Conservation (phyloP, 192 early-diverging fungal species). For the Dissophora ornata region DNA sequence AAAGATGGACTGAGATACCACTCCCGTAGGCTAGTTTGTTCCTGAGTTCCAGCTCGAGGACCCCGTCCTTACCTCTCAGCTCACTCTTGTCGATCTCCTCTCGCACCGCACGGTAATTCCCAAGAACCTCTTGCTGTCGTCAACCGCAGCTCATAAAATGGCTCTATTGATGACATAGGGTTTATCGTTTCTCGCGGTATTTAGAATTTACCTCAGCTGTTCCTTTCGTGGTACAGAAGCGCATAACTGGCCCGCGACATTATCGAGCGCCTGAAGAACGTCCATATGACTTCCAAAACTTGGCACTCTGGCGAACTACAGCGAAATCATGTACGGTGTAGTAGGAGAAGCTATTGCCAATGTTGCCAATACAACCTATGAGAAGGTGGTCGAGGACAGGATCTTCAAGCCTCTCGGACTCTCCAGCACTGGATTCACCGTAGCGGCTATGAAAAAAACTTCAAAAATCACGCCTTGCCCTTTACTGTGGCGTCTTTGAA, state of each 20-base stretch:
- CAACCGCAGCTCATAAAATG: no score
- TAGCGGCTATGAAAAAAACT: no score
- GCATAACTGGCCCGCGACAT: not conserved
- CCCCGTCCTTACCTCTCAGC: constrained; percentile 14
- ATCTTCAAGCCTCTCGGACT: no score
- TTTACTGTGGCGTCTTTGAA: not conserved
- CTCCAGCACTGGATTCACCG: no score
- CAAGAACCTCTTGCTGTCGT: not conserved
- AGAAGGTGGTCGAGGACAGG: no score
- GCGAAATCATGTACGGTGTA: no score
- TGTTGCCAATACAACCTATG: no score
- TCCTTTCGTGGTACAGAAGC: constrained; percentile 5
- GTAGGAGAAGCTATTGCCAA: no score
- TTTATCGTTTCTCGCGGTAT: no score
- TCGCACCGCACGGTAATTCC: constrained; percentile 20
- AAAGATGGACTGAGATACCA: constrained; percentile 24
- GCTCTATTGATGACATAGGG: no score
- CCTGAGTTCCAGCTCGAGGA: constrained; percentile 29
- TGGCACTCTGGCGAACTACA: no score
- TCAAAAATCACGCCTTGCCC: constrained; percentile 10
- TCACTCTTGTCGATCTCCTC: constrained; percentile 14
- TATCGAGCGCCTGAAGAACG: constrained; percentile 6
- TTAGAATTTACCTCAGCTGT: not conserved
- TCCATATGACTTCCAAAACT: no score
- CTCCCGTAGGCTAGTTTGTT: constrained; percentile 6